Evolutionary conservation across 2,329 filamentous ascomycete species (phyloP).

Genomic region (Penicillium sp.): DNA sequence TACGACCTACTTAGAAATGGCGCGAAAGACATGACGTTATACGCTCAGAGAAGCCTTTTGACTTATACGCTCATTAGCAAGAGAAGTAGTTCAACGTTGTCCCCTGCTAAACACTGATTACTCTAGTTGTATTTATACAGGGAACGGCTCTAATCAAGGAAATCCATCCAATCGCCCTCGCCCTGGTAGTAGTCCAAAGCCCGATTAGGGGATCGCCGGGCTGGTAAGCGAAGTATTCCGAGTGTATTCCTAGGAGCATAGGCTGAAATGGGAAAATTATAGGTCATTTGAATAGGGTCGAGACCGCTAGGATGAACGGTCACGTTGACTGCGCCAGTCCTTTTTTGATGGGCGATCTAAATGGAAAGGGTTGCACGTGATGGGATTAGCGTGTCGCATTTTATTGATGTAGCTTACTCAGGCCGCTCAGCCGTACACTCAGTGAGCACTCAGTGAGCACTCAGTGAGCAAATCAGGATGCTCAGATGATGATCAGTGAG

Average conservation of each 20-base stretch:
- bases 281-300: not conserved
- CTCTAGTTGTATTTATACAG: not conserved
- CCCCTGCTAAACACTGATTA: not conserved
- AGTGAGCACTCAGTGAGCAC: not conserved
- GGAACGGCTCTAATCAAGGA: not conserved
- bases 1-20: not conserved
- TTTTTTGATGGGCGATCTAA: not conserved
- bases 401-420: constrained; percentile 5
- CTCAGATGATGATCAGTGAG: not conserved
- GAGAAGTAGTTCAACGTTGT: not conserved
- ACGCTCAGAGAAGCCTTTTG: not conserved
- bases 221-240: constrained; percentile 1
- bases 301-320: not conserved
- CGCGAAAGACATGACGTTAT: not conserved
- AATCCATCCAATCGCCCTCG: not conserved
- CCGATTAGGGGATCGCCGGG: not conserved
- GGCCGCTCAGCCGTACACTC: not conserved
- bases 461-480: not conserved
- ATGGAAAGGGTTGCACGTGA: not conserved
- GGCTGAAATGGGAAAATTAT: not conserved
- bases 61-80: not conserved
- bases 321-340: not conserved
- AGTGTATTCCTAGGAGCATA: not conserved
- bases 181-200: not conserved
- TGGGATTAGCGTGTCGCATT: not conserved